Conservation (phyloP, 2,329 filamentous ascomycete species). For the Pseudocercospora eumusae region DNA sequence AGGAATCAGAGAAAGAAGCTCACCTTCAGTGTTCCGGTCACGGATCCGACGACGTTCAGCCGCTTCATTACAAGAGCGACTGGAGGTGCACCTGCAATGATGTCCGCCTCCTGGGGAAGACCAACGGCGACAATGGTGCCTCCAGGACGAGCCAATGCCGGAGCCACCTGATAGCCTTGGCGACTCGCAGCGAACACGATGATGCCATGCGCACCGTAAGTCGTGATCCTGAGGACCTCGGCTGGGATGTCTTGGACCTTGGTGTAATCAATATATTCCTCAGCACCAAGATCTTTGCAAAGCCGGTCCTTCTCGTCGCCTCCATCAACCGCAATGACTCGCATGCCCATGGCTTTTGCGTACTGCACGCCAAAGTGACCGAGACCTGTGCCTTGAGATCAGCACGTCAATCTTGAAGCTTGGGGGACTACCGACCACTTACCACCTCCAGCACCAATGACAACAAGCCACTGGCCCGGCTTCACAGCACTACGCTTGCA, state of each 20-base stretch:
- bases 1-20: neutral
- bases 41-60: conserved; percentile 47
- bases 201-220: conserved; percentile 43
- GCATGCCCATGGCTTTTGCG: conserved; percentile 40
- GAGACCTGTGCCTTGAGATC: neutral
- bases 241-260: conserved; percentile 40
- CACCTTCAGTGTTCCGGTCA: conserved; percentile 46
- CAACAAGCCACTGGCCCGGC: conserved; percentile 45
- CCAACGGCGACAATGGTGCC: conserved; percentile 45
- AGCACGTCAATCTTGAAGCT: neutral
- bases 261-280: conserved; percentile 44
- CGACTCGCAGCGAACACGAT: conserved; percentile 41
- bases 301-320: conserved; percentile 42
- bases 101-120: conserved; percentile 38
- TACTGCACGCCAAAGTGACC: conserved; percentile 39
- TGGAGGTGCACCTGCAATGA: conserved; percentile 45
- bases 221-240: conserved; percentile 42
- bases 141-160: conserved; percentile 39
- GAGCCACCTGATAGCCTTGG: conserved; percentile 42
- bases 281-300: conserved; percentile 43
- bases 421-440: neutral
- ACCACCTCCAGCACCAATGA: conserved; percentile 44
- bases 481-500: conserved; percentile 40
- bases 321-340: conserved; percentile 45
- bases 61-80: conserved; percentile 44